Conservation (phyloP, 768 basidiomycete species). For the Rhizopogon salebrosus region DNA sequence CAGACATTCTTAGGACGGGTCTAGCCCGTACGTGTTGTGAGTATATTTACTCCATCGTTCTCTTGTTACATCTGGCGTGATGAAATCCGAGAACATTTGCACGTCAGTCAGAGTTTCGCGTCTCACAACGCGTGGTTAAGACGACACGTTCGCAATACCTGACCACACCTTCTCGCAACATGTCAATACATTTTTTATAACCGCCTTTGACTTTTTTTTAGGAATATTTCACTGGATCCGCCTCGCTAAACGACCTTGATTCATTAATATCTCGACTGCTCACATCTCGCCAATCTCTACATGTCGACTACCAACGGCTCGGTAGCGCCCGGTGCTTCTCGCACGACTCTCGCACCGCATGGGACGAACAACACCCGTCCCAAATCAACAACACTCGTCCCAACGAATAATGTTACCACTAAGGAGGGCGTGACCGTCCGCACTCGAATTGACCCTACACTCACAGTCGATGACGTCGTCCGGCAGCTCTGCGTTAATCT, state of each 20-base stretch:
- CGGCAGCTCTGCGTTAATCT: constrained; percentile 79
- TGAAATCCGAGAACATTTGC: constrained; percentile 49
- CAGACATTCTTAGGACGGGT: not conserved
- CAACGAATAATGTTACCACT: constrained; percentile 82
- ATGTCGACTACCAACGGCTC: constrained; percentile 27
- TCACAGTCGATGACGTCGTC: constrained; percentile 81
- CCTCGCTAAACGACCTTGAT: not conserved
- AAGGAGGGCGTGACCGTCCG: constrained; percentile 71
- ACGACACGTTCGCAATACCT: constrained; percentile 40
- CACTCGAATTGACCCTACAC: constrained; percentile 78
- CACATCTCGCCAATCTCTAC: constrained; percentile 24
- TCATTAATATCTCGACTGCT: constrained; percentile 13
- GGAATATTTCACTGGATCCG: not conserved
- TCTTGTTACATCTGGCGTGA: constrained; percentile 22
- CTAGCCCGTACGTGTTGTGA: not conserved
- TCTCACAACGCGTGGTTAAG: constrained; percentile 26
- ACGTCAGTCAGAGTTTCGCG: constrained; percentile 52
- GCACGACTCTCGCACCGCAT: constrained; percentile 22
- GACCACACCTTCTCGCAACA: constrained; percentile 19
- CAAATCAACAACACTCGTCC: constrained; percentile 53
- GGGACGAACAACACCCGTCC: constrained; percentile 28
- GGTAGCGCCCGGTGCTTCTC: constrained; percentile 26
- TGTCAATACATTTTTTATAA: not conserved
- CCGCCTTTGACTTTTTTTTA: not conserved
- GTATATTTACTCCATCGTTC: not conserved